Base-by-base conservation (phyloP, 345 rosid genomes). In the Syzygium jambos region DNA sequence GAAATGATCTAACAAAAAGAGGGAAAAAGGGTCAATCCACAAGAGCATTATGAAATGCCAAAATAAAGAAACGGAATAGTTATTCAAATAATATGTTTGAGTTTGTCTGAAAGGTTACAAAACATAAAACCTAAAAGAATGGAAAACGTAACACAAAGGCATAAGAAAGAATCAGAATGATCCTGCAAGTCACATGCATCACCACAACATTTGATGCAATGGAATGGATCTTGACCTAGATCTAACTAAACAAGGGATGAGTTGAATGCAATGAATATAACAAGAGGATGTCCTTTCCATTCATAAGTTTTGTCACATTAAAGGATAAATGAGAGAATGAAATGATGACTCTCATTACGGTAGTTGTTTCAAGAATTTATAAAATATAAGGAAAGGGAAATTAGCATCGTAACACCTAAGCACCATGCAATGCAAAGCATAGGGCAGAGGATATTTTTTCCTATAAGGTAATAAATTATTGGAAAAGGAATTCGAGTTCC, bases 1-100 rank as follows among this genome's bases (percentile, higher is more conserved):
- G 54, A 54, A 89, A 85, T 90, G 90, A 89, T 95, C 97, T 95
- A 93, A 34, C 83, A 84, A 86, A 55, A 86, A 27, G 49, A 80
- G 55, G 38, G 12, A 86, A 46, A 84, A 85, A 30, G 29, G 88
- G 86, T 89, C 91, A 88, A 68, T 86, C 53, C 30, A 82, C n/a
- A 11, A 52, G 27, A 85, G 85, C 55, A 73, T n/a, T n/a, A 87
- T 65, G 11, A 21, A n/a, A 49, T 30, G 84, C 38, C 59, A 30
- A 25, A 78, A 55, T 56, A 49, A 55, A 34, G 52, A 59, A 34
- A 27, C 43, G 22, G 57, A 29, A 5, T 29, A 82, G 23, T 7
- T n/a, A 84, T 29, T 84, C 59, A 52, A 53, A 30, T 8, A 52
- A 27, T 16, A 84, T 25, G 61, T 51, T 51, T n/a, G 34, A 34